Percentiles rank a stretch among this genome's conserved stretches.
phyloP scores from a whole-genome alignment of 345 rosid genomes.

The Turritis glabra region DNA sequence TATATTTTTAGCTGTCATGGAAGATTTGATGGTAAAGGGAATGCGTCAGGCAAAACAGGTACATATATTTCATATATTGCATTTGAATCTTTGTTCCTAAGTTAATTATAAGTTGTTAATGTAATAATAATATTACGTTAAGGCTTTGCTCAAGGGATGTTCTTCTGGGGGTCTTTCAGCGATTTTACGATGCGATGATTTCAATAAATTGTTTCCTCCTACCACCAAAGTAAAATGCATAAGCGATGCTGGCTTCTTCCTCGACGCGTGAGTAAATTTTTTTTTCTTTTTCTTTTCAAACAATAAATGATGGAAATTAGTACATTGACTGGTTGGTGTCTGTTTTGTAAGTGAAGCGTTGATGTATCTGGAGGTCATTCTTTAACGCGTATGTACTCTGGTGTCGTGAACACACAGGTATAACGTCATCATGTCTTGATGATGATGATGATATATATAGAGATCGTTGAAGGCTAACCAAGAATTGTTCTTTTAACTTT shows the following conservation, averaged over 20 bases:
- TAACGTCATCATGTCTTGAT: background rate
- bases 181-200: slow-evolving; percentile 67
- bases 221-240: slow-evolving; percentile 77
- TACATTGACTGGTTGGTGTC: slow-evolving; percentile 1
- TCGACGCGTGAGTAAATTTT: slow-evolving; percentile 55
- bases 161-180: slow-evolving; percentile 87
- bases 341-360: slow-evolving; percentile 46
- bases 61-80: background rate
- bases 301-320: background rate
- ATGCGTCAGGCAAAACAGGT: slow-evolving; percentile 70
- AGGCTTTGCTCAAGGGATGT: slow-evolving; percentile 96
- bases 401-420: slow-evolving; percentile 82
- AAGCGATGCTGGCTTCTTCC: slow-evolving; percentile 96
- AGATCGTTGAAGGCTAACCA: background rate
- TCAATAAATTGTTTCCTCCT: slow-evolving; percentile 53
- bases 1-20: slow-evolving; percentile 78
- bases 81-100: no score
- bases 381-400: slow-evolving; percentile 61
- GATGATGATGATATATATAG: background rate
- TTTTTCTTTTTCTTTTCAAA: no score
- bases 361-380: slow-evolving; percentile 83
- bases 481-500: background rate
- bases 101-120: background rate
- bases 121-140: background rate
- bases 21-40: slow-evolving; percentile 75